phyloP scores from a whole-genome alignment of 129 eudicot species.

The Arctium lappa region DNA sequence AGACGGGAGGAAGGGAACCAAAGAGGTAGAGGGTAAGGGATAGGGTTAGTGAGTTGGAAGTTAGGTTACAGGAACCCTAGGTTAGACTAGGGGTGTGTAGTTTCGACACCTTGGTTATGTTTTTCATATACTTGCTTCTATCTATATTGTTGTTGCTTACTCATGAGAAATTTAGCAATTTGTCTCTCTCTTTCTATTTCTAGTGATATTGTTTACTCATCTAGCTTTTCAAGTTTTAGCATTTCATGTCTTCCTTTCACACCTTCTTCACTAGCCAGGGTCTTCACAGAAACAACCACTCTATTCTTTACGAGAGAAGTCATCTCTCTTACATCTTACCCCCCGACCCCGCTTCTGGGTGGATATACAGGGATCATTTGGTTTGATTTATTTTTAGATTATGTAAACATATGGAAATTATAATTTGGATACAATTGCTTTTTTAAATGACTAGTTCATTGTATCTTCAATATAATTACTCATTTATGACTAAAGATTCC shows the following conservation, averaged over 20 bases:
- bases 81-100: too few species aligned
- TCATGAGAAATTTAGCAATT: background rate
- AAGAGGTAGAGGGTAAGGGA: background rate
- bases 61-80: too few species aligned
- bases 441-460: background rate
- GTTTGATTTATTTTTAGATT: background rate
- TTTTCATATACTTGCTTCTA: background rate
- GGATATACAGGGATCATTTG: background rate
- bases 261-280: background rate
- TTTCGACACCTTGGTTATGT: background rate
- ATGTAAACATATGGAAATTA: background rate
- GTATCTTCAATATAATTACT: background rate
- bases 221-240: background rate
- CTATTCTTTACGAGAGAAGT: background rate
- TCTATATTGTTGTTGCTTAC: background rate
- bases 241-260: background rate
- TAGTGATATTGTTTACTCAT: background rate
- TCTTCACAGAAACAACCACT: background rate
- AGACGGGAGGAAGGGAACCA: background rate
- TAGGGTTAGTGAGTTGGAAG: background rate
- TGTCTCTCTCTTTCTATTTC: background rate
- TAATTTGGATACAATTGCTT: background rate
- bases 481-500: background rate
- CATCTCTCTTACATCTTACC: background rate
- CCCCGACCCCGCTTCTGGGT: background rate